phyloP scores from a whole-genome alignment of 345 rosid species.

The Geranium brycei region DNA sequence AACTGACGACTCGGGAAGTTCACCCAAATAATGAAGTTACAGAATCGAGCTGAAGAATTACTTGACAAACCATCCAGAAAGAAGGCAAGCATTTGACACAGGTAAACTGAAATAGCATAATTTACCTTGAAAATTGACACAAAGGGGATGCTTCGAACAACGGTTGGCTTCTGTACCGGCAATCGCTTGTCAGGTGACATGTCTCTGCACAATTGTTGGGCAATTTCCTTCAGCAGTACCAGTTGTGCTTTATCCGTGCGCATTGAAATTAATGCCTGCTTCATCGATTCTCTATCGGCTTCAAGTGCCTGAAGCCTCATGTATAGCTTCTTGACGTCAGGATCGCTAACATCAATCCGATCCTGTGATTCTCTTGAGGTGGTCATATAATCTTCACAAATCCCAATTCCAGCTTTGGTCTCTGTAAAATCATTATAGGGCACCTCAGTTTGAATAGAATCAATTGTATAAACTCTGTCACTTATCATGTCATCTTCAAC shows the following conservation, averaged over 20 bases:
- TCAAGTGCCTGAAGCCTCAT: conserved; percentile 88
- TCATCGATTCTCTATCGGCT: conserved; percentile 97
- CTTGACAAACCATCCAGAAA: neutral
- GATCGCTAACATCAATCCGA: conserved; percentile 48
- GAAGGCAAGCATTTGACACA: neutral
- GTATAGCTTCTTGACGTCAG: conserved; percentile 70
- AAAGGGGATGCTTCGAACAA: conserved; percentile 31
- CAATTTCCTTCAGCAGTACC: conserved; percentile 83
- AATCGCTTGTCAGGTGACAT: conserved; percentile 41
- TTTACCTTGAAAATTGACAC: conserved; percentile 66
- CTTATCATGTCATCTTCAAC: conserved; percentile 47
- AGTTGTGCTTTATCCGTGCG: conserved; percentile 81
- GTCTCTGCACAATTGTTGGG: conserved; percentile 79
- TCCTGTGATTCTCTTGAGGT: conserved; percentile 32
- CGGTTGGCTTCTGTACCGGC: conserved; percentile 37
- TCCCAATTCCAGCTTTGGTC: conserved; percentile 33
- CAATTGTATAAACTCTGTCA: conserved; percentile 87
- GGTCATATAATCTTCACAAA: conserved; percentile 30
- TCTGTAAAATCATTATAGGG: conserved; percentile 22
- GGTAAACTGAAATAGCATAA: neutral
- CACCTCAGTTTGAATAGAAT: conserved; percentile 46
- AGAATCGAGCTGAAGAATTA: neutral
- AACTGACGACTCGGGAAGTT: neutral
- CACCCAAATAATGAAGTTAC: neutral
- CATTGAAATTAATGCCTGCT: conserved; percentile 79